These are phyloP conservation scores for Chlorella sp. DNA, from an alignment of 139 green algal species.

Conservation along the genomic window DNA sequence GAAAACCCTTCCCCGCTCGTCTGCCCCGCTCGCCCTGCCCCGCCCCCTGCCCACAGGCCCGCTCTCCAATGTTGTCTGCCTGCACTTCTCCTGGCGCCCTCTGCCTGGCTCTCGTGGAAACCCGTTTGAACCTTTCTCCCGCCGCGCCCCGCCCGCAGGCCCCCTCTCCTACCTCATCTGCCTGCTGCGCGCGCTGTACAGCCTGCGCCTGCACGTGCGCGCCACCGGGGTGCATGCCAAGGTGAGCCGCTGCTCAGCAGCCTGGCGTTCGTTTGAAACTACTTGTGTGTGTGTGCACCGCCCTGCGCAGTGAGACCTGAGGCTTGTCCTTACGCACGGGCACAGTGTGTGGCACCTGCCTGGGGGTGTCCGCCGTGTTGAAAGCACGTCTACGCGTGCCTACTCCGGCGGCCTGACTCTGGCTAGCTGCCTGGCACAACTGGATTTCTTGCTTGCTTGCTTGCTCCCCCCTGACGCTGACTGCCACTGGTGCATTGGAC, in stretches of 20 bases:
- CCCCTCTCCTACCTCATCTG: slow-evolving; percentile 21
- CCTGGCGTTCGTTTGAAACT: not conserved
- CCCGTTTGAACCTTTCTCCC: not conserved
- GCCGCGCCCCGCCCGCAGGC: not conserved
- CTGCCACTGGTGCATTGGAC: no score
- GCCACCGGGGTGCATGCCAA: not conserved
- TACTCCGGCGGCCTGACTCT: no score
- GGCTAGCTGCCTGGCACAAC: no score
- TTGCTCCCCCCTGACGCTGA: not conserved
- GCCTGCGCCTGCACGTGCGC: not conserved
- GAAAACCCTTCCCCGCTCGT: not conserved
- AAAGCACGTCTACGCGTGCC: no score
- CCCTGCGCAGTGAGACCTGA: not conserved
- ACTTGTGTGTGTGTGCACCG: not conserved
- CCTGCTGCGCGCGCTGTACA: slow-evolving; percentile 11
- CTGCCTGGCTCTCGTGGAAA: no score
- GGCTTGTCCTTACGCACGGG: not conserved
- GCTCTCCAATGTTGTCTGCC: slow-evolving; percentile 13
- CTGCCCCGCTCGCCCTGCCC: not conserved
- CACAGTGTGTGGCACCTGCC: not conserved
- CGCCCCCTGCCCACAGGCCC: not conserved
- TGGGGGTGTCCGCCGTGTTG: no score
- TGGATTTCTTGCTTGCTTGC: no score
- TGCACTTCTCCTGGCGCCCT: no score
- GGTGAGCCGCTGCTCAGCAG: not conserved